Conservation (phyloP, 2,329 filamentous ascomycete genomes). For the Curvularia sp. region DNA sequence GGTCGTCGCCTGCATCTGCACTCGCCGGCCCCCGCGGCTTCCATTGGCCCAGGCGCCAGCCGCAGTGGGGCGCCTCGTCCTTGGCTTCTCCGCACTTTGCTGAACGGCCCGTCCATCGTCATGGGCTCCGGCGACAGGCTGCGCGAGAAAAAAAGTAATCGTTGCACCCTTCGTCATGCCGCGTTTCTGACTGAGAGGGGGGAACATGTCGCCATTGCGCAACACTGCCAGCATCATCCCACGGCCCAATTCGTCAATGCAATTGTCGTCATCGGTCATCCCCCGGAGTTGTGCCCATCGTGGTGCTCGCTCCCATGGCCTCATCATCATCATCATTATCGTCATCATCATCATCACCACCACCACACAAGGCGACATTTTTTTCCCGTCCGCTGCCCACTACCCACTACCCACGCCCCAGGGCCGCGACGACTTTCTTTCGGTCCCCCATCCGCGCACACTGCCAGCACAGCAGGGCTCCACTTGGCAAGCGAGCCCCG, state of each 20-base stretch:
- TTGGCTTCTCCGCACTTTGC: constrained; percentile 33
- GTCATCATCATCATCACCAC: not conserved
- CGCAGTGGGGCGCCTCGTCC: not conserved
- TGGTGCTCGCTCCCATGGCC: not conserved
- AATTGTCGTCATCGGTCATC: not conserved
- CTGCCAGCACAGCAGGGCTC: constrained; percentile 27
- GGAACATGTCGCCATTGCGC: constrained; percentile 27
- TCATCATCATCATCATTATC: not conserved
- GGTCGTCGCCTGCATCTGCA: constrained; percentile 9
- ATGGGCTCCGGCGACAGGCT: constrained; percentile 23
- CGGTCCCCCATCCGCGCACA: constrained; percentile 11
- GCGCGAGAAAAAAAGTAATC: constrained; percentile 26
- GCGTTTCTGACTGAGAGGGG: constrained; percentile 17
- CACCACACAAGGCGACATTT: constrained; percentile 2
- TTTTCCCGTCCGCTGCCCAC: not conserved
- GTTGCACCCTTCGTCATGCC: constrained; percentile 34
- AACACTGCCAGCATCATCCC: constrained; percentile 19
- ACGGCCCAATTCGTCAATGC: constrained; percentile 4
- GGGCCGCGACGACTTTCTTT: constrained; percentile 3
- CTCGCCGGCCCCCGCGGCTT: not conserved
- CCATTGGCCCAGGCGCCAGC: constrained; percentile 13
- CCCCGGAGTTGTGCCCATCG: not conserved
- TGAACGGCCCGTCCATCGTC: constrained; percentile 30
- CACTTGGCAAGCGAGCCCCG: constrained; percentile 26
- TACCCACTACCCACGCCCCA: constrained; percentile 2